Base-by-base conservation (phyloP, 176 grass and related monocot genomes). In the Juncus inflexus region DNA sequence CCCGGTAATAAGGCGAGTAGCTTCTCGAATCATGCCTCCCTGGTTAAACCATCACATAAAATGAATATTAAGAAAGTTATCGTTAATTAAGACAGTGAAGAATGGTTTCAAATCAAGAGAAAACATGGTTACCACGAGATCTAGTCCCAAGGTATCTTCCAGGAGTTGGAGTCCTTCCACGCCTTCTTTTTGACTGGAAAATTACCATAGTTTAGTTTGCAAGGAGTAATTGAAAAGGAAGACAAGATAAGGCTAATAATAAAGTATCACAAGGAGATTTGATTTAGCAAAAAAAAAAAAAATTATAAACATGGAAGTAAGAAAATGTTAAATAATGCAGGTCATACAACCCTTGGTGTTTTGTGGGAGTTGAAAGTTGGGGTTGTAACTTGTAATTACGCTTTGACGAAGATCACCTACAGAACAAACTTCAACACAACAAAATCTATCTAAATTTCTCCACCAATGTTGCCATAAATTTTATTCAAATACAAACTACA, bases 61-160 rank as follows among this genome's bases (percentile, higher is more conserved):
- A 55, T 10, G 55, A 9, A 9, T 5, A 14, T 15, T 35, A 28
- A n/a, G n/a, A 60, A 19, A 3, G 37, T 37, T 60, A 7, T 38
- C 35, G 12, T 1, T 37, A 15, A 41, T 9, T 40, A 15, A 55
- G 55, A 9, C 56, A 12, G 12, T 15, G n/a, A 56, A 39, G 37
- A 14, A 52, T 1, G 13, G 42, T 50, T n/a, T 37, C 7, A 28
- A 9, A 38, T 74, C 8, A 10, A 58, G 41, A 8, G 14, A 9
- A 66, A 59, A 7, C 51, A 49, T 13, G 62, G 59, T 76, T 82
- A 75, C 81, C 61, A 43, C 81, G 74, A 19, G 52, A 78, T 58
- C 77, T 61, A 66, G 78, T 86, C 16, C 94, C 94, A 53, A 84
- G 77, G 79, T 92, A 97, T 35, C 66, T 91, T 67, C 94, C 88